phyloP scores from a whole-genome alignment of 2,329 filamentous ascomycete species.

The Aureobasidium zeae region DNA sequence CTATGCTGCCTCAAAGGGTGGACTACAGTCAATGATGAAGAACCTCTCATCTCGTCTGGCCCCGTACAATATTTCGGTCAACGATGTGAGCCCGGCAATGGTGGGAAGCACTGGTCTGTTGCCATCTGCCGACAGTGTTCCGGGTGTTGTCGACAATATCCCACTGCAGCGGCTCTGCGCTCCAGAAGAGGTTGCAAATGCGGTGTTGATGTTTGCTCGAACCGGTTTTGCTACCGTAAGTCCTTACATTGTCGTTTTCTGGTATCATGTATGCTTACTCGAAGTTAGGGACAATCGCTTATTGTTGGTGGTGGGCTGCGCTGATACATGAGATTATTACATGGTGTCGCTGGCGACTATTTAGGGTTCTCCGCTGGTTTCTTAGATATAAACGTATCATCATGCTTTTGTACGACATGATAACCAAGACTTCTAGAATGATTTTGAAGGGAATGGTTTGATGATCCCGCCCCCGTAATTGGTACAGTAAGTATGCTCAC shows the following conservation, averaged over 20 bases:
- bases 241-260: not conserved
- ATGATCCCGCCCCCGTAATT: no score
- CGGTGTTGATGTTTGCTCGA: conserved; percentile 50
- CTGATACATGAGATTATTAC: not conserved
- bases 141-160: conserved; percentile 51
- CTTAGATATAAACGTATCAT: no score
- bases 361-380: no score
- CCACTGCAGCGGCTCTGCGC: conserved; percentile 50
- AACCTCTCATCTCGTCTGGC: conserved; percentile 53
- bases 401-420: no score
- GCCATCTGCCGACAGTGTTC: conserved; percentile 40
- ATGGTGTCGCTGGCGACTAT: not conserved
- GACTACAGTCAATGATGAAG: conserved; percentile 55
- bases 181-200: conserved; percentile 51
- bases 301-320: conserved; percentile 3
- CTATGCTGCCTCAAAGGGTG: conserved; percentile 28
- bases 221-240: conserved; percentile 39
- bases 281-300: conserved; percentile 6
- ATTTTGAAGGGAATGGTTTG: no score
- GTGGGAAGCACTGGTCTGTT: conserved; percentile 52
- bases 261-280: not conserved
- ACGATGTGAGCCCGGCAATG: conserved; percentile 61
- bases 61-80: conserved; percentile 53
- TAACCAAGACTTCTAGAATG: no score
- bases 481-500: no score